Evolutionary conservation across 192 early-diverging fungal genomes (phyloP).

Genomic region (Chytriomyces sp.): DNA sequence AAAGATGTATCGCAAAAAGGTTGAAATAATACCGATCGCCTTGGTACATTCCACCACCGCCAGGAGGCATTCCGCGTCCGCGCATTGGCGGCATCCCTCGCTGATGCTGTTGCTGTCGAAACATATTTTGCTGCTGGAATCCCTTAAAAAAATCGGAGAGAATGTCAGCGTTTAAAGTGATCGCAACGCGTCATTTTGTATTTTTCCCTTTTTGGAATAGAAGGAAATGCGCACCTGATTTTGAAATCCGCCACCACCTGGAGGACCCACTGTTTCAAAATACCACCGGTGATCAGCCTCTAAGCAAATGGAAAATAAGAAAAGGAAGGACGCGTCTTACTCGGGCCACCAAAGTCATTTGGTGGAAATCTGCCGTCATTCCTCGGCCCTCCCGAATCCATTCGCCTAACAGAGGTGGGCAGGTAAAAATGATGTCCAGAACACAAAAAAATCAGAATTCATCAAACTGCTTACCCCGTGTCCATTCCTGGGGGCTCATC

Average conservation of each 20-base stretch:
- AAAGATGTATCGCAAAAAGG: background rate
- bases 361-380: background rate
- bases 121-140: background rate
- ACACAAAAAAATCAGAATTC: background rate
- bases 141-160: background rate
- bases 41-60: constrained; percentile 3
- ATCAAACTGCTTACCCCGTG: background rate
- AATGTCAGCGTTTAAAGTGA: background rate
- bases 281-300: background rate
- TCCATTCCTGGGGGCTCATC: constrained; percentile 33
- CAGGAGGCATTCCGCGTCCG: background rate
- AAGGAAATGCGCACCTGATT: background rate
- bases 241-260: constrained; percentile 7
- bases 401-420: background rate
- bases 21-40: constrained; percentile 7
- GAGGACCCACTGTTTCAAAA: background rate
- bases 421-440: background rate
- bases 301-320: too few relatives aligned
- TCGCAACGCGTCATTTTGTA: too few relatives aligned
- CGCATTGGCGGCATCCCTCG: constrained; percentile 21
- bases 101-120: background rate
- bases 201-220: background rate
- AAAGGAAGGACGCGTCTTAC: constrained; percentile 1
- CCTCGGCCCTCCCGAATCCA: background rate
- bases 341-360: constrained; percentile 7